Base-by-base conservation (phyloP, 1,284 basidiomycete species). In the Rhodofomes roseus region DNA sequence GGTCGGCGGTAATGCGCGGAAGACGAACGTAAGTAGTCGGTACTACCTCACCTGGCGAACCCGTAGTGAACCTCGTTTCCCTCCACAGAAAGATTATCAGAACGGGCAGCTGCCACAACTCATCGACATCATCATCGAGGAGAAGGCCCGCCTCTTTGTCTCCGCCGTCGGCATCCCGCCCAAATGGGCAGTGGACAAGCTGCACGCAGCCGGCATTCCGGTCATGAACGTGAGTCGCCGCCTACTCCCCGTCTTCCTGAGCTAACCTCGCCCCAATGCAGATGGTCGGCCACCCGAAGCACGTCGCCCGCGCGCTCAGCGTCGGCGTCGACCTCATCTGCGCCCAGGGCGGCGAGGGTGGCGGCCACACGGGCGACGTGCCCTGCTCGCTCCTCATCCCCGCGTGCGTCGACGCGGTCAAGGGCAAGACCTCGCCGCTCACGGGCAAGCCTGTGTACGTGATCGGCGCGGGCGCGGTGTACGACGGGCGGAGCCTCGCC, bases 211-310 rank as follows among this genome's bases (percentile, higher is more conserved):
- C 8, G 87, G 90, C 11, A 94, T 95, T 63, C 80, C 85, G 34
- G 81, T 94, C 61, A 92, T 93, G 90, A 95, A 95, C 70, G 83
- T 85, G 66, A 66, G 81, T 23, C 16, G 8, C 44, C 36, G 18
- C n/a, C 29, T 9, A 31, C 39, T 5, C 1, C 29, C 12, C n/a
- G 9, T 14, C 23, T 4, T 18, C 39, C 27, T 25, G 16, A 51
- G n/a, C 25, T 20, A 18, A 37, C 14, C 40, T 5, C 18, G 14
- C 8, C 27, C 16, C 23, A 50, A 16, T 23, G 1, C 61, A 86
- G 82, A 96, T 96, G 92, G 88, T 96, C 64, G 93, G 93, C 18
- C 89, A 92, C 72, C 91, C 91, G 5, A 95, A 92, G 73, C 93
- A 95, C 73, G 91, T 92, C 50, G 65, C 77, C 55, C 93, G 93